These are phyloP conservation scores for Prunus yedoensis DNA, from an alignment of 331 rosid species.

Conservation along the genomic window DNA sequence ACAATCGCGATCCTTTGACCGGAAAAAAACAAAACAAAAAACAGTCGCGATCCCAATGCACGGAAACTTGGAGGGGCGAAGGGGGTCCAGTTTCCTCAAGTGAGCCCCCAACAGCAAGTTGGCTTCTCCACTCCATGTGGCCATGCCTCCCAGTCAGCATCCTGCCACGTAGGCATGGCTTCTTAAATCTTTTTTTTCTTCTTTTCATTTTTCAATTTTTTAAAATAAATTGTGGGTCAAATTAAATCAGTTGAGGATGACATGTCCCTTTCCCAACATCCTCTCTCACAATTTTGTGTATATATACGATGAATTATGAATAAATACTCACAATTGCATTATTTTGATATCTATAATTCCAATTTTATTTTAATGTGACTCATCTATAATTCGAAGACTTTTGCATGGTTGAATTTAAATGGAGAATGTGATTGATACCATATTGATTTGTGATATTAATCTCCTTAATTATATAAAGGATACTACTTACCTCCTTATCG, in stretches of 20 bases:
- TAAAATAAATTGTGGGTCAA: constrained; percentile 24
- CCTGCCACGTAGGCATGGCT: constrained; percentile 2
- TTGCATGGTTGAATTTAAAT: not conserved
- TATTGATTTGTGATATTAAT: not conserved
- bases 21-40: too few species aligned
- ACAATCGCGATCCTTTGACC: too few species aligned
- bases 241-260: constrained; percentile 26
- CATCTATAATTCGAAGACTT: not conserved
- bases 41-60: constrained; percentile 31
- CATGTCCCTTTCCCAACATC: constrained; percentile 28
- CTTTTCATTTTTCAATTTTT: too few species aligned
- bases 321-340: not conserved
- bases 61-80: constrained; percentile 15
- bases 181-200: not conserved
- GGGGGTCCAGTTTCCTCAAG: constrained; percentile 16
- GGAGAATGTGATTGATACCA: not conserved
- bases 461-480: too few species aligned
- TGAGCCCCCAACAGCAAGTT: constrained; percentile 14
- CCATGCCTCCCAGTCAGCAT: constrained; percentile 25
- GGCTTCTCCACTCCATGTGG: constrained; percentile 46
- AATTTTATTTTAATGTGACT: not conserved
- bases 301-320: too few species aligned
- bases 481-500: too few species aligned
- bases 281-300: not conserved
- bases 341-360: not conserved